Evolutionary conservation across 2,329 filamentous ascomycete species (phyloP).

Genomic region (Fusarium continuum): DNA sequence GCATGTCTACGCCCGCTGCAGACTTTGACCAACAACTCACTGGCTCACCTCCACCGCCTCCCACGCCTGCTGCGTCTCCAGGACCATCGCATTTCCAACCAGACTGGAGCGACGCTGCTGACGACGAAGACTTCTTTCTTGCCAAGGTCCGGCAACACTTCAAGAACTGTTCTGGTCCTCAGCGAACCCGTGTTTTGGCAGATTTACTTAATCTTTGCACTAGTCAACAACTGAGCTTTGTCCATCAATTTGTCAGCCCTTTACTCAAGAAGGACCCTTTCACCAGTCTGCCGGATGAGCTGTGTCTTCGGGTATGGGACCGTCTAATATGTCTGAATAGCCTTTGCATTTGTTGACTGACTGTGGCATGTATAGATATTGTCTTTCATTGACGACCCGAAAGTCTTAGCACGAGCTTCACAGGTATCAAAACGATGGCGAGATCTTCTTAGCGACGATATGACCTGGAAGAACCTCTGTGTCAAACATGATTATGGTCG

Average conservation of each 20-base stretch:
- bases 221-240: conserved; percentile 93
- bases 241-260: conserved; percentile 94
- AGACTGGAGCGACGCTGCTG: conserved; percentile 80
- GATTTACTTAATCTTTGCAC: conserved; percentile 94
- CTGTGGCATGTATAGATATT: conserved; percentile 72
- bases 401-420: conserved; percentile 89
- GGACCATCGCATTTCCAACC: conserved; percentile 68
- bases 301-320: conserved; percentile 83
- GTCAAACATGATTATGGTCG: conserved; percentile 91
- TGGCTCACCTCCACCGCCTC: conserved; percentile 70
- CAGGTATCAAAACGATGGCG: conserved; percentile 97
- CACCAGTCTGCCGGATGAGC: conserved; percentile 87
- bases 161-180: conserved; percentile 75
- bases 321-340: background rate
- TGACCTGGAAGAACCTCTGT: conserved; percentile 97
- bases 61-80: conserved; percentile 72
- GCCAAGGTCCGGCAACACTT: conserved; percentile 84
- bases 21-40: conserved; percentile 70
- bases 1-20: conserved; percentile 70
- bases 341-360: background rate
- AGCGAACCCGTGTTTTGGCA: conserved; percentile 82
- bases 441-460: conserved; percentile 92
- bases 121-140: conserved; percentile 84
- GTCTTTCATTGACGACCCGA: conserved; percentile 96
- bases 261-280: conserved; percentile 97